Evolutionary conservation across 306 rosid genomes (phyloP).

Genomic region (Vigna reflexopilosa): DNA sequence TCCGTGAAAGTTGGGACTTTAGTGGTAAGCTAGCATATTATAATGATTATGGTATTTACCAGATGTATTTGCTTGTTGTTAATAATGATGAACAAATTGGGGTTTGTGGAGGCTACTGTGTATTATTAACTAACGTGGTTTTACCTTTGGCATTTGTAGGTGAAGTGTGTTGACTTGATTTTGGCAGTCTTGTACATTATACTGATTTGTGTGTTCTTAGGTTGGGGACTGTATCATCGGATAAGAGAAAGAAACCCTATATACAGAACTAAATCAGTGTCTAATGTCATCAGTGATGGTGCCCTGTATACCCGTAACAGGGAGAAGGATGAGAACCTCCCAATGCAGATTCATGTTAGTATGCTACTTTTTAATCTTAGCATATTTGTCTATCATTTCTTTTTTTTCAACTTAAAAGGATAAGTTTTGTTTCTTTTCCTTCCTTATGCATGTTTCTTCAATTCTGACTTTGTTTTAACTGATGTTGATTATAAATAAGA

Average conservation of each 20-base stretch:
- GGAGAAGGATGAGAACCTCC: conserved; percentile 76
- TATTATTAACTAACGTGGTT: conserved; percentile 46
- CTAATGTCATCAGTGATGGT: conserved; percentile 61
- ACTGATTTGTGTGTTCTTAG: conserved; percentile 70
- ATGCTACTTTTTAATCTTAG: conserved; percentile 34
- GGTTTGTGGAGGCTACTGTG: conserved; percentile 17
- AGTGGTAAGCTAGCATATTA: conserved; percentile 61
- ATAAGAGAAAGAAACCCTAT: conserved; percentile 61
- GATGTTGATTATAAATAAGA: conserved; percentile 56
- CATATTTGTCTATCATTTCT: conserved; percentile 40
- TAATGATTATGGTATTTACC: conserved; percentile 39
- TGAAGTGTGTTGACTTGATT: conserved; percentile 78
- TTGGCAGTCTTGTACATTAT: conserved; percentile 71
- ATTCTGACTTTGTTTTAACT: conserved; percentile 37
- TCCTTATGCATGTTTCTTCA: conserved; percentile 33
- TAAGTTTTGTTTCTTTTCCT: conserved; percentile 18
- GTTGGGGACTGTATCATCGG: conserved; percentile 80
- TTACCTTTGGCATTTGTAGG: conserved; percentile 64
- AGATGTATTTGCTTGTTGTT: conserved; percentile 40
- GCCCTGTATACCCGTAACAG: conserved; percentile 57
- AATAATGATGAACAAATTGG: conserved; percentile 26
- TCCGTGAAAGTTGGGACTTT: conserved; percentile 78
- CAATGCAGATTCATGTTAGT: conserved; percentile 74
- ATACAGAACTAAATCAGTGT: conserved; percentile 57
- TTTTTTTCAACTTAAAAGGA: neutral